Evolutionary conservation across 805 yeast genomes (phyloP).

Genomic region (Cyberlindnera xishuangbannaensis): DNA sequence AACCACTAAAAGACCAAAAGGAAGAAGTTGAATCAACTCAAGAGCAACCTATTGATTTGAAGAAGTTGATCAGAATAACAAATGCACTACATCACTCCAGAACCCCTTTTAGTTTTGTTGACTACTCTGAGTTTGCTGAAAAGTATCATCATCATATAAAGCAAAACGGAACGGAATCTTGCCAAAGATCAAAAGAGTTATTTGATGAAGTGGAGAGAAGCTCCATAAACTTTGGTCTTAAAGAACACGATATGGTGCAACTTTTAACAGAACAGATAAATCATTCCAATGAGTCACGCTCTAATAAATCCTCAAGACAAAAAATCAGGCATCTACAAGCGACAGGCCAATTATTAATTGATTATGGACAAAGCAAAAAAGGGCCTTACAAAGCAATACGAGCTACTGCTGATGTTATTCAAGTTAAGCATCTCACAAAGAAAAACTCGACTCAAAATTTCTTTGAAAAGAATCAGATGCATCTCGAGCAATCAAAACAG

Average conservation of each 20-base stretch:
- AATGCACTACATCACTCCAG: background rate
- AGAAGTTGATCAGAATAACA: conserved; percentile 13
- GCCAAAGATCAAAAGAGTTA: conserved; percentile 8
- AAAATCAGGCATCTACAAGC: background rate
- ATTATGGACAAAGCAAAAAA: background rate
- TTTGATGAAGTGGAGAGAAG: conserved; percentile 18
- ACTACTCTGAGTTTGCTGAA: conserved; percentile 16
- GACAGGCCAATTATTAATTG: background rate
- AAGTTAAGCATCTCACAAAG: too few relatives aligned
- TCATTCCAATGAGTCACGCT: too few relatives aligned
- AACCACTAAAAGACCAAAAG: background rate
- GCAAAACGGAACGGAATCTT: background rate
- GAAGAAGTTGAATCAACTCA: background rate
- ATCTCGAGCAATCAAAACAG: too few relatives aligned
- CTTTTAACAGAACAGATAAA: too few relatives aligned
- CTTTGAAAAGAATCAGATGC: too few relatives aligned
- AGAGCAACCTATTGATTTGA: conserved; percentile 8
- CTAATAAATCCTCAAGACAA: conserved; percentile 4
- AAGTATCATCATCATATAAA: conserved; percentile 5
- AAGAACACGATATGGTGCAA: conserved; percentile 14
- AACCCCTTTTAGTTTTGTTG: conserved; percentile 5
- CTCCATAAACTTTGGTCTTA: conserved; percentile 18
- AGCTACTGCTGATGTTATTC: too few relatives aligned
- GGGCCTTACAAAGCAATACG: background rate
- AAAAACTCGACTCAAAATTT: too few relatives aligned